Conservation (phyloP, 371 early-diverging fungal genomes). For the Mortierella sp. region DNA sequence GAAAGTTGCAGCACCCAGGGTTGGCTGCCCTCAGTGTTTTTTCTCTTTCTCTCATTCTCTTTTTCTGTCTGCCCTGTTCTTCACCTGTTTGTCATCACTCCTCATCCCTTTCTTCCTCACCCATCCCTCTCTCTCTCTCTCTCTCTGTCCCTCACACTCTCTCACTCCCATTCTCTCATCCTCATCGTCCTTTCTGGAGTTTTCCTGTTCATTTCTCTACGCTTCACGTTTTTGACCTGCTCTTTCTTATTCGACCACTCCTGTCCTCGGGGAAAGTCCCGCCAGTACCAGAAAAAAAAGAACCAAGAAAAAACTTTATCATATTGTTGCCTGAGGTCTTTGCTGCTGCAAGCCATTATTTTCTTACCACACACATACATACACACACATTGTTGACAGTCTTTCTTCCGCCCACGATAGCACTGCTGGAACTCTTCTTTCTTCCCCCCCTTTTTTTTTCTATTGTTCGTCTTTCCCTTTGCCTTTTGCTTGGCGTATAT, state of each 20-base stretch:
- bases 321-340: not conserved
- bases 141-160: not conserved
- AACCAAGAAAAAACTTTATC: not conserved
- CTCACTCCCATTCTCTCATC: not conserved
- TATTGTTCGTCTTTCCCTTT: not conserved
- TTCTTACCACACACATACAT: no score
- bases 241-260: not conserved
- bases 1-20: not conserved
- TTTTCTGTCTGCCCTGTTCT: not conserved
- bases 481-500: not conserved
- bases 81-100: not conserved
- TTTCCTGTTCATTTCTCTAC: not conserved
- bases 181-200: not conserved
- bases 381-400: not conserved
- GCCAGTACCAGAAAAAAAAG: not conserved
- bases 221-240: not conserved
- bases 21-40: no score
- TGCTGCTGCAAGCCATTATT: not conserved
- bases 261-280: not conserved
- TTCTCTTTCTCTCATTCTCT: slow-evolving; percentile 17
- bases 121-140: not conserved
- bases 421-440: not conserved
- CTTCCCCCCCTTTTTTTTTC: not conserved
- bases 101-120: not conserved
- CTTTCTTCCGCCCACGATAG: not conserved